Evolutionary conservation across 164 flowering plant genomes (phyloP), one percentile per base, ranked within the genome.

Genomic region (Vitis cinerea): DNA sequence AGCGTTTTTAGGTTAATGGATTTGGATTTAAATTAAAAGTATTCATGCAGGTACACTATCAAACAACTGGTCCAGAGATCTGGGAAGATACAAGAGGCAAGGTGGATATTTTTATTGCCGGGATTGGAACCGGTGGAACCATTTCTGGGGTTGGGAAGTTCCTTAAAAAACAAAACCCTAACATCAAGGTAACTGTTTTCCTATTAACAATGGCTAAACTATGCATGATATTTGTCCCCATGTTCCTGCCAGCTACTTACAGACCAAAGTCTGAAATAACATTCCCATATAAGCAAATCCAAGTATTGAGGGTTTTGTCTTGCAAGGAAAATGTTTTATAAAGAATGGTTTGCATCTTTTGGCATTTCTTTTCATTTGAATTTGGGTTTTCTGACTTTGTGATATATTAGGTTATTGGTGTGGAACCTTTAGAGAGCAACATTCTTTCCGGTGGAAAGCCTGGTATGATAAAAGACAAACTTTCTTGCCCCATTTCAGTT

Each of bases 21-120:
- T 54, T 50, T 54, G 17, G 11, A 58, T 61, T 70, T 49, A 15
- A 64, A 65, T 71, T 19, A 10, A 54, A 11, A 60, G 47, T 48
- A 60, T 60, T 31, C 8, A 9, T 81, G 75, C 89, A 94, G 99
- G 70, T 94, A 64, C 99, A 95, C 76, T 92, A 77, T 83, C 96
- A 95, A 77, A 95, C 99, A 64, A 95, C 99, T 57, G 99, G 98
- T 71, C 99, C 99, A 44, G 99, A 95, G 79, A 92, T 95, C 53
- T 95, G 98, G 99, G 96, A 92, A 67, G 99, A 95, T 80, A 91
- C 99, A 54, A 82, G 77, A 63, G 99, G 99, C 75, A 92, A 91
- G 78, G 96, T 95, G 74, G 99, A 91, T 76, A 91, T 95, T 52
- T 87, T 95, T 76, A 79, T 95, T 73, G 97, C 91, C 0, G 98